phyloP scores from a whole-genome alignment of 352 stramenopile species.

The Globisporangium yorkense region DNA sequence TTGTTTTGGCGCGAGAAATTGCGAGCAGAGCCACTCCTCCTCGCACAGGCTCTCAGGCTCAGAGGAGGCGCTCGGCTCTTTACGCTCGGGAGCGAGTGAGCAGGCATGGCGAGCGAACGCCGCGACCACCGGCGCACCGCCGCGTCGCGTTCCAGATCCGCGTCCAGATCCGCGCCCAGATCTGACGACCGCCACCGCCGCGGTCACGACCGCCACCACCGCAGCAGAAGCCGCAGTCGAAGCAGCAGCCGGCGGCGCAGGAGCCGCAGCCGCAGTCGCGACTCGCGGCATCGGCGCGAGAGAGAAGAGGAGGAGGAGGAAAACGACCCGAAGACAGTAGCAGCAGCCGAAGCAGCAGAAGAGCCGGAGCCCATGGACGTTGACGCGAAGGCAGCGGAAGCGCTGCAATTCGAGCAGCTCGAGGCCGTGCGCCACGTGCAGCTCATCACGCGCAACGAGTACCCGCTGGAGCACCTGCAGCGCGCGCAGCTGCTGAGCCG shows the following conservation, averaged over 20 bases:
- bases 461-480: constrained; percentile 51
- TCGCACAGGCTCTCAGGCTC: too few relatives aligned
- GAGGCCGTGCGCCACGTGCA: constrained; percentile 59
- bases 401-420: constrained; percentile 43
- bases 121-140: background rate
- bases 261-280: constrained; percentile 1
- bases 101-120: background rate
- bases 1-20: background rate
- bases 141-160: background rate
- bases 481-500: constrained; percentile 21
- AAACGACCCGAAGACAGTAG: background rate
- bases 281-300: background rate
- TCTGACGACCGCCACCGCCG: background rate
- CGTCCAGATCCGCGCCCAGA: background rate
- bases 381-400: background rate
- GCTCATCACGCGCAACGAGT: constrained; percentile 66
- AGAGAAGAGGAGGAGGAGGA: background rate
- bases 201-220: background rate
- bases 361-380: background rate
- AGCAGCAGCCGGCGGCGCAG: background rate
- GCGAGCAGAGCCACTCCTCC: too few relatives aligned
- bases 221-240: background rate
- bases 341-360: constrained; percentile 2
- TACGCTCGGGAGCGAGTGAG: too few relatives aligned
- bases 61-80: too few relatives aligned